Conservation (phyloP, 345 rosid species). For the Capsella bursapastoris region DNA sequence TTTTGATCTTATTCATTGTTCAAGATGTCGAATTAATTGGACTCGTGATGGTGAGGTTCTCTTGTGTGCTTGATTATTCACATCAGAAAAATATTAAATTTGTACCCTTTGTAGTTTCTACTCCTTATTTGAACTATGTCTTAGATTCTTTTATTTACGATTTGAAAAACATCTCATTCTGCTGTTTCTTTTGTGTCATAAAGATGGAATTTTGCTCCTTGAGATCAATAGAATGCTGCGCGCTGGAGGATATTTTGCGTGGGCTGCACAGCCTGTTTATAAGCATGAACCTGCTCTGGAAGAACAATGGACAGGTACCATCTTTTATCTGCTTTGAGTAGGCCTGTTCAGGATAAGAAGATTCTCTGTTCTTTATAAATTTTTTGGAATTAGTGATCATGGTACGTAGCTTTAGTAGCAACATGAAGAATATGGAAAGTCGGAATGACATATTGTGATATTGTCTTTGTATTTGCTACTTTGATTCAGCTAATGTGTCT, state of each 20-base stretch:
- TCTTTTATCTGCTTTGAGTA: constrained; percentile 20
- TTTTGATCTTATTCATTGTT: constrained; percentile 95
- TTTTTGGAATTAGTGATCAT: constrained; percentile 22
- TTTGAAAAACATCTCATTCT: constrained; percentile 19
- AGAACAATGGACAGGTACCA: constrained; percentile 95
- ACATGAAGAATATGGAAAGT: constrained; percentile 10
- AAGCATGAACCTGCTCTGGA: constrained; percentile 83
- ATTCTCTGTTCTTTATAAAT: not conserved
- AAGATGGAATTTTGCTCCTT: constrained; percentile 95
- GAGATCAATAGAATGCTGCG: constrained; percentile 96
- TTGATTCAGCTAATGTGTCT: constrained; percentile 11
- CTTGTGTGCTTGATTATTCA: constrained; percentile 30
- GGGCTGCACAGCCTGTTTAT: constrained; percentile 99
- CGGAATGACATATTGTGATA: not conserved
- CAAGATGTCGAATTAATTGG: constrained; percentile 99
- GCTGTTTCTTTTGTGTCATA: constrained; percentile 34
- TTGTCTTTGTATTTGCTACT: constrained; percentile 5
- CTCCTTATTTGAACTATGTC: constrained; percentile 1
- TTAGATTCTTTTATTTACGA: constrained; percentile 9
- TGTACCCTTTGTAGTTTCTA: not conserved
- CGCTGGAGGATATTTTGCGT: constrained; percentile 96
- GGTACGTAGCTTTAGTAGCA: constrained; percentile 15
- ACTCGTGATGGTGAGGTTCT: constrained; percentile 83
- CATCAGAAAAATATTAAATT: not conserved
- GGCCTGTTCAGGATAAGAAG: not conserved